Base-by-base conservation (phyloP, 2,329 filamentous ascomycete species). In the Colletotrichum incanum region DNA sequence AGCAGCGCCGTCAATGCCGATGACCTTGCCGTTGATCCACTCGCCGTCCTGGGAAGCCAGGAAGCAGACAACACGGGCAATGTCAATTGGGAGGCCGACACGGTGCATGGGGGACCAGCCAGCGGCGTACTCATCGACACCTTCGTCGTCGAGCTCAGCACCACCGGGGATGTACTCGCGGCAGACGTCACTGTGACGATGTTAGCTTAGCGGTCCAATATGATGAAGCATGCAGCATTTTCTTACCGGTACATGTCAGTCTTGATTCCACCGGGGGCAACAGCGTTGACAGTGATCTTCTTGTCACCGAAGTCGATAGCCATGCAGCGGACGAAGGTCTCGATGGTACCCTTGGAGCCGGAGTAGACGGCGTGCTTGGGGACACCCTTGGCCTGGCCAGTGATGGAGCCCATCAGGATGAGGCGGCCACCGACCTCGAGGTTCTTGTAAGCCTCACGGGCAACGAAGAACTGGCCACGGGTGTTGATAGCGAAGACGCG, bases 281-380 rank as follows among this genome's bases (percentile, higher is more conserved):
- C 86, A 55, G 88, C 89, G 77, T 93, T 93, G 80, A 92, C 90
- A 0, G 90, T 92, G 79, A 92, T 91, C 67, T 89, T 89, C 77
- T 90, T 87, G 83, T 92, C 88, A 65, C 92, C 90, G 75, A 89
- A 90, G 84, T 93, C 89, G 58, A 91, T 91, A 6, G 93, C 91
- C 83, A 94, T 93, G 76, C 89, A 91, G 80, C 93, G 92, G 76
- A 93, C 92, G 82, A 94, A 93, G 14, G 92, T 92, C 82, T 94
- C 93, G 73, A 94, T 91, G 47, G 93, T 90, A 76, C 92, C 93
- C 86, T 95, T 95, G 81, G 87, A 90, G 18, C 90, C 92, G 28
- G 92, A 93, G 86, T 95, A 95, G 59, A 95, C 86, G 18, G 91
- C 87, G 80, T 94, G 93, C 78, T 91, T 89, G 73, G 91, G 91